Conservation (phyloP, 208 protist species). For the Eutreptiella sp. region DNA sequence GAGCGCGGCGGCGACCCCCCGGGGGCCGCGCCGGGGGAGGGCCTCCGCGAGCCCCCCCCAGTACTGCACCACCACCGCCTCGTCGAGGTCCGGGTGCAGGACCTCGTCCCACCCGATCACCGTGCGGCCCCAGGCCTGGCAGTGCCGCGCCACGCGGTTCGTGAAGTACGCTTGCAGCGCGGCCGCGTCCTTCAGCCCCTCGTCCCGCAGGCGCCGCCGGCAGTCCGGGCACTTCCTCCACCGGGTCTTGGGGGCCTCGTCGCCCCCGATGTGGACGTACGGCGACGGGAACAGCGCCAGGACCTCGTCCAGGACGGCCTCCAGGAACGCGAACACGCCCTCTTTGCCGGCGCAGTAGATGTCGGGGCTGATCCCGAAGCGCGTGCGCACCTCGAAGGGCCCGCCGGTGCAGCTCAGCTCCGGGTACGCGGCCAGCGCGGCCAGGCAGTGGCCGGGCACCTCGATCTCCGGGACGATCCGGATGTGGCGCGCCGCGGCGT, state of each 20-base stretch:
- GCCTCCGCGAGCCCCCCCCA: not conserved
- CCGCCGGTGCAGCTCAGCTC: not conserved
- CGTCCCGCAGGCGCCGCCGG: not conserved
- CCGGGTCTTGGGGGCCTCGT: not conserved
- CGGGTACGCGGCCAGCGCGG: not conserved
- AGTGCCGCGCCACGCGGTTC: not conserved
- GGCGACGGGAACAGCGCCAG: not conserved
- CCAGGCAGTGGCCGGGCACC: not conserved
- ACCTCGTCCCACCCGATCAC: constrained; percentile 13
- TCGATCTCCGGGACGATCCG: constrained; percentile 1
- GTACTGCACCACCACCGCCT: not conserved
- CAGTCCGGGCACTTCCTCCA: not conserved
- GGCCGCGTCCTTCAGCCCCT: not conserved
- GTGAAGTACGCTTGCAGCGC: constrained; percentile 1
- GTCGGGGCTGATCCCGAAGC: not conserved
- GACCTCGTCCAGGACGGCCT: not conserved
- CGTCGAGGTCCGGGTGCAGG: not conserved
- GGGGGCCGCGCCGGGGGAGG: too few relatives aligned
- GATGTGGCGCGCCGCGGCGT: not conserved
- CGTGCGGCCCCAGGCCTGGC: not conserved
- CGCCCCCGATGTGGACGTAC: not conserved
- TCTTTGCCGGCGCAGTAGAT: constrained; percentile 9
- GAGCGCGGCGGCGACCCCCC: too few relatives aligned
- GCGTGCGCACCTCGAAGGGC: not conserved
- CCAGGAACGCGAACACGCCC: not conserved